Evolutionary conservation across 768 basidiomycete genomes (phyloP).

Genomic region (Russula olivacea): DNA sequence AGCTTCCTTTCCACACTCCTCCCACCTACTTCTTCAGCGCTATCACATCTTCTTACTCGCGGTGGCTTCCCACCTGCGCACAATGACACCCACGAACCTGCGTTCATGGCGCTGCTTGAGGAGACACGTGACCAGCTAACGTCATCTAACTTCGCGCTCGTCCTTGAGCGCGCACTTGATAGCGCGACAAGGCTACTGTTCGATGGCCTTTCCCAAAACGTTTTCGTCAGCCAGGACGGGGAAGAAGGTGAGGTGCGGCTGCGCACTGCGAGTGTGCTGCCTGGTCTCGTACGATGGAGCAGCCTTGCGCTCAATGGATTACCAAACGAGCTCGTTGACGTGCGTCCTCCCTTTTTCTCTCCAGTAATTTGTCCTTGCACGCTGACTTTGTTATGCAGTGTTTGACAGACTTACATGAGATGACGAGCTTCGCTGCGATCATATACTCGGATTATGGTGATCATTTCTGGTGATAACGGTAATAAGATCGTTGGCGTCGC

Average conservation of each 20-base stretch:
- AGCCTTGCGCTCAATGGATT: conserved; percentile 56
- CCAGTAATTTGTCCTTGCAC: not conserved
- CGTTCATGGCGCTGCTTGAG: conserved; percentile 57
- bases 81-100: conserved; percentile 38
- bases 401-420: conserved; percentile 56
- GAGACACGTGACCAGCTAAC: conserved; percentile 61
- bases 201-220: conserved; percentile 53
- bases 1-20: conserved; percentile 73
- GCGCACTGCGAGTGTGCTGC: conserved; percentile 73
- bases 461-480: conserved; percentile 34
- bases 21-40: conserved; percentile 65
- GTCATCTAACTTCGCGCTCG: conserved; percentile 63
- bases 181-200: conserved; percentile 59
- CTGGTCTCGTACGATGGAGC: conserved; percentile 75
- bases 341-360: conserved; percentile 36
- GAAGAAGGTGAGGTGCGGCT: conserved; percentile 44
- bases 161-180: conserved; percentile 71
- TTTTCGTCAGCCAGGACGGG: conserved; percentile 43
- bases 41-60: conserved; percentile 61
- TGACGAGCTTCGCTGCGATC: conserved; percentile 64
- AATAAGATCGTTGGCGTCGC: not conserved
- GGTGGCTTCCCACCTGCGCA: conserved; percentile 45
- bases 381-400: conserved; percentile 38
- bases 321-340: conserved; percentile 81
- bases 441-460: conserved; percentile 66